phyloP scores from a whole-genome alignment of 768 basidiomycete species.

The Hypsizygus marmoreus region DNA sequence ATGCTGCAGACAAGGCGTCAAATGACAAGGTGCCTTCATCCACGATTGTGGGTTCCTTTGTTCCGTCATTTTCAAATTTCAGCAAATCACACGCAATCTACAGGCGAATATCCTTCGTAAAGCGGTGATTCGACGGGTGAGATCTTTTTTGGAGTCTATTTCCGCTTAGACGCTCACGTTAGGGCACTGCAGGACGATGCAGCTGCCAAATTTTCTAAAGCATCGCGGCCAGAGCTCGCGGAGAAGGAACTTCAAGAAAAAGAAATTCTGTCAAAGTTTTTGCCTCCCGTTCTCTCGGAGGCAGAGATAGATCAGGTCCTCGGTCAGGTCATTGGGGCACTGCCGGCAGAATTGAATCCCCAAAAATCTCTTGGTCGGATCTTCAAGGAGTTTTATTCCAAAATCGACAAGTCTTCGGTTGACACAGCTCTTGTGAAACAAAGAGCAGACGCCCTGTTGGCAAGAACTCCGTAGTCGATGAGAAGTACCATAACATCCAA shows the following conservation, averaged over 20 bases:
- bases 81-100: constrained; percentile 3
- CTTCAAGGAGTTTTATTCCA: constrained; percentile 64
- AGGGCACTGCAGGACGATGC: constrained; percentile 52
- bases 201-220: constrained; percentile 54
- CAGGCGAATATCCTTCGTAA: constrained; percentile 54
- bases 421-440: constrained; percentile 58
- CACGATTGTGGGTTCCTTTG: constrained; percentile 37
- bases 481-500: no score
- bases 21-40: constrained; percentile 46
- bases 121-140: constrained; percentile 58
- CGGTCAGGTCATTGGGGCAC: constrained; percentile 36
- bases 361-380: constrained; percentile 48
- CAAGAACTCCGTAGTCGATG: no score
- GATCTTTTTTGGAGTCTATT: constrained; percentile 26
- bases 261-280: constrained; percentile 50
- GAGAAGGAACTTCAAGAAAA: constrained; percentile 61
- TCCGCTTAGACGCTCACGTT: constrained; percentile 1
- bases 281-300: constrained; percentile 63
- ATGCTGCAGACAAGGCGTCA: constrained; percentile 62
- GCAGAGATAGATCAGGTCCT: constrained; percentile 57
- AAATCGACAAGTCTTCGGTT: constrained; percentile 60
- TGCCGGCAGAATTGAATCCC: constrained; percentile 25
- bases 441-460: constrained; percentile 45
- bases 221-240: constrained; percentile 65
- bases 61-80: background rate